Conservation (phyloP, 305 asterid genomes). For the Fraxinus ornus region DNA sequence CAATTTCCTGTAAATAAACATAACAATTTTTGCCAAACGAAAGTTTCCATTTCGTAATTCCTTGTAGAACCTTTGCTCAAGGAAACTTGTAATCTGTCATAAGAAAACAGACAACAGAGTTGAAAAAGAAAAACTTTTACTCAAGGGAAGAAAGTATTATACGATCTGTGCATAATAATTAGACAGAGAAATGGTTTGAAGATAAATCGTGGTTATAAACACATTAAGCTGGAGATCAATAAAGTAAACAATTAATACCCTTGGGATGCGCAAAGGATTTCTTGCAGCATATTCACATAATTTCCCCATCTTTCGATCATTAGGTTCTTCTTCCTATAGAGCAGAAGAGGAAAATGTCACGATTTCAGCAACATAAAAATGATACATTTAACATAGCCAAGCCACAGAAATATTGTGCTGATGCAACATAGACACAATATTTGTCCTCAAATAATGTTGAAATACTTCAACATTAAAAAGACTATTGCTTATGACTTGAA, state of each 20-base stretch:
- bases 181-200: neutral
- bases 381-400: slow-evolving; percentile 10
- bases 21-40: slow-evolving; percentile 65
- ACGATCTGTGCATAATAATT: neutral
- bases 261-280: slow-evolving; percentile 96
- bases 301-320: slow-evolving; percentile 90
- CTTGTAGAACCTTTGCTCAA: slow-evolving; percentile 96
- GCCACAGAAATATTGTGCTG: slow-evolving; percentile 1
- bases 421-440: neutral
- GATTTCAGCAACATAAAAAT: slow-evolving; percentile 6
- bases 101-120: slow-evolving; percentile 25
- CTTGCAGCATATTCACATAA: slow-evolving; percentile 91
- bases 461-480: neutral
- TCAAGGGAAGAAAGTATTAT: neutral
- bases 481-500: neutral
- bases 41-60: slow-evolving; percentile 81
- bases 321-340: slow-evolving; percentile 87
- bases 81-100: slow-evolving; percentile 74
- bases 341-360: slow-evolving; percentile 15
- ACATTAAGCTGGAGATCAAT: neutral
- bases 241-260: slow-evolving; percentile 46
- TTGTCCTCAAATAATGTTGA: neutral
- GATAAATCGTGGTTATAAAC: neutral
- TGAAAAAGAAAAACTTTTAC: neutral
- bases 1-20: slow-evolving; percentile 88